A percentile compares a stretch with the other conserved stretches of the same genome.
Conservation (phyloP, 2,329 filamentous ascomycete genomes). For the Fonsecaea pedrosoi region DNA sequence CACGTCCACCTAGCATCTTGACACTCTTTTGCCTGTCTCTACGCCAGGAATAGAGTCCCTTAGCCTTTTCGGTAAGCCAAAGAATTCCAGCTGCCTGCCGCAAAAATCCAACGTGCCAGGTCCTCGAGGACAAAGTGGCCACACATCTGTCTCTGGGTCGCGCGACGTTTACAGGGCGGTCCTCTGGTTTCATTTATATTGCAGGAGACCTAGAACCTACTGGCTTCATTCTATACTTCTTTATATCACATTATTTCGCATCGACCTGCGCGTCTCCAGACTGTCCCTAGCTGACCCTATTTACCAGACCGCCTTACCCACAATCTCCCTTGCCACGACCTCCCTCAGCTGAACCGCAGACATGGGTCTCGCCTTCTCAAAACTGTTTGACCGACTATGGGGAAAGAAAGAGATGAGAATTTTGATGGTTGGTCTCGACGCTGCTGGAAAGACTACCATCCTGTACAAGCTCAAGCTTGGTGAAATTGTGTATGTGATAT, state of each 20-base stretch:
- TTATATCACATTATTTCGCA: background rate
- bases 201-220: constrained; percentile 10
- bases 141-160: constrained; percentile 34
- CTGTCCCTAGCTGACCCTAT: constrained; percentile 33
- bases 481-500: constrained; percentile 45
- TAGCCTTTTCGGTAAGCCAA: constrained; percentile 35
- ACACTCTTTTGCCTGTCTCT: constrained; percentile 33
- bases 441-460: constrained; percentile 99
- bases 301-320: constrained; percentile 49
- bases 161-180: constrained; percentile 25
- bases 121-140: constrained; percentile 41
- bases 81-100: constrained; percentile 37
- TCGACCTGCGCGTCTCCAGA: constrained; percentile 9
- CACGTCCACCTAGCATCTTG: constrained; percentile 24
- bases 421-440: constrained; percentile 99
- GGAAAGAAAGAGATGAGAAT: constrained; percentile 99
- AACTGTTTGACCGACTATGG: constrained; percentile 94
- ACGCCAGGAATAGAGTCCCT: constrained; percentile 30
- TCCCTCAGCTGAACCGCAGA: constrained; percentile 55
- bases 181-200: constrained; percentile 21
- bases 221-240: constrained; percentile 6
- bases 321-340: constrained; percentile 34
- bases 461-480: constrained; percentile 99
- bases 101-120: constrained; percentile 13
- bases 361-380: constrained; percentile 99